Conservation (phyloP, 2,329 filamentous ascomycete species). For the Graphilbum sp. region DNA sequence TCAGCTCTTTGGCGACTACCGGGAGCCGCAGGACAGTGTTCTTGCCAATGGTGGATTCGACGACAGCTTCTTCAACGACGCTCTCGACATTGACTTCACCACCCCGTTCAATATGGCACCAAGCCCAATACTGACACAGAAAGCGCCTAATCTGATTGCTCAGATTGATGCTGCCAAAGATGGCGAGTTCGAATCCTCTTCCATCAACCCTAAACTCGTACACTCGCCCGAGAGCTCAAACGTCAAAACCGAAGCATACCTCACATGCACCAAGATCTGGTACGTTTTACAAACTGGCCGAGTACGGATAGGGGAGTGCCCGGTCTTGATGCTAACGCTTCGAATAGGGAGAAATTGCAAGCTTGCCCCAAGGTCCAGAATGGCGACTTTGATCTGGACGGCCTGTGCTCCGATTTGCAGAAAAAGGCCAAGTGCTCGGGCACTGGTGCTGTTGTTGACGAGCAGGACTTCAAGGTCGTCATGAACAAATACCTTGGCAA, state of each 20-base stretch:
- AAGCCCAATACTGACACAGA: slow-evolving; percentile 24
- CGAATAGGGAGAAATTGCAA: slow-evolving; percentile 70
- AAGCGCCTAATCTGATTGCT: slow-evolving; percentile 52
- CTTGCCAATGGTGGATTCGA: slow-evolving; percentile 54
- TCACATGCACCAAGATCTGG: slow-evolving; percentile 89
- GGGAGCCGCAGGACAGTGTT: slow-evolving; percentile 74
- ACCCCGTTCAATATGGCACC: slow-evolving; percentile 59
- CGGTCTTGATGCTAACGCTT: slow-evolving; percentile 6
- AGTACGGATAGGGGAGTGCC: too few species aligned
- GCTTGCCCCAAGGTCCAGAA: slow-evolving; percentile 73
- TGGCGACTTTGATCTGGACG: slow-evolving; percentile 86
- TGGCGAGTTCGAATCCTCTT: slow-evolving; percentile 26
- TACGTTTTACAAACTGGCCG: too few species aligned
- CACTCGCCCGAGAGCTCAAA: too few species aligned
- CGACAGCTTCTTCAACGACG: slow-evolving; percentile 53
- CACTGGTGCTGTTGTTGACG: slow-evolving; percentile 72
- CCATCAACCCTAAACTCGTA: neutral
- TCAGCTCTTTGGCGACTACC: slow-evolving; percentile 78
- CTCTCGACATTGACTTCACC: slow-evolving; percentile 65
- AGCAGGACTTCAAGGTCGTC: slow-evolving; percentile 73
- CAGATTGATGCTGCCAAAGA: slow-evolving; percentile 65
- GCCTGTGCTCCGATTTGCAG: slow-evolving; percentile 79
- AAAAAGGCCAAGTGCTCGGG: slow-evolving; percentile 95
- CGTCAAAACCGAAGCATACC: slow-evolving; percentile 28
- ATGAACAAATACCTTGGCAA: slow-evolving; percentile 47